Evolutionary conservation across 352 stramenopile species (phyloP), one percentile per base, ranked within the genome.

Genomic region (Lagenidium giganteum): DNA sequence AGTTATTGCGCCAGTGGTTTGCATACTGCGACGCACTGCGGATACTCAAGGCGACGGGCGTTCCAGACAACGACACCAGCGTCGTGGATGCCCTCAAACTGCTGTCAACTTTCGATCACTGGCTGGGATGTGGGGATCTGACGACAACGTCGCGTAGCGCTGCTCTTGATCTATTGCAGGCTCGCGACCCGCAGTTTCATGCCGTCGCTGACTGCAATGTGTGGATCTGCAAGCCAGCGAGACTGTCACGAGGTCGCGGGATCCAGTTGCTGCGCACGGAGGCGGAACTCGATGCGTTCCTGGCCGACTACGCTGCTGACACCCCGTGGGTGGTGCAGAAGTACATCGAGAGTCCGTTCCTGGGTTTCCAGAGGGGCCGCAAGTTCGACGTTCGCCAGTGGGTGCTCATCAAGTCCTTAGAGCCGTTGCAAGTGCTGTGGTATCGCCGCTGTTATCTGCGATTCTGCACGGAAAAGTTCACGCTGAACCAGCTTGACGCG

Each of bases 371-470:
- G 30, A 38, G 53, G 23, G 61, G 57, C 0, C 67, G 64, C 34
- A 95, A 94, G 51, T 94, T 95, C 57, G 84, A 95, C 50, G 71
- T 94, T 34, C 70, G 82, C 5, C 84, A 93, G 57, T 95, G 84
- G 83, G 73, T 92, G 17, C 52, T 95, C 8, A 54, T 95, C 50
- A 83, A 73, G 7, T 69, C 60, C 8, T 54, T 85, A 9, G 44
- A 69, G 22, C 81, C 83, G 6, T 44, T 85, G 16, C 49, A 50
- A 0, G 64, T 61, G 18, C 92, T 75, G 22, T 92, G 79, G 79
- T 83, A 87, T 30, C 36, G 57, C 17, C 36, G 64, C 37, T 83
- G 77, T 49, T 95, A 95, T 45, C 35, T 91, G 24, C 79, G 83
- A 0, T 93, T 93, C 52, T 87, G 77, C 31, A 64, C 70, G 13